A percentile compares a stretch with the other conserved stretches of the same genome.
Conservation (phyloP, 2,329 filamentous ascomycete species). For the Fusarium fujikuroi region DNA sequence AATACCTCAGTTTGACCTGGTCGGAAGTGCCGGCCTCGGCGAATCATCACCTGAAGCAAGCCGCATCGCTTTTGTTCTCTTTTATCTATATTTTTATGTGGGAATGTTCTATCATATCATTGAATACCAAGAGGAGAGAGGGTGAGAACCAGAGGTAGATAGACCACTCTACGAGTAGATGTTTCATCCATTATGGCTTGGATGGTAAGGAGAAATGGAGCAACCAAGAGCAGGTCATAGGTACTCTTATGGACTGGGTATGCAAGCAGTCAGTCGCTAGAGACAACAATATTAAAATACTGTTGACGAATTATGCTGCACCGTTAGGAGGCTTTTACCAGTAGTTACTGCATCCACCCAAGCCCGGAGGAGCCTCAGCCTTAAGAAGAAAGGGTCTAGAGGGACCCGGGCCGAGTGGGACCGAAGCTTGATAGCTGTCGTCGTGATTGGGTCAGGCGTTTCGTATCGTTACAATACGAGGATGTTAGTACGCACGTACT, state of each 20-base stretch:
- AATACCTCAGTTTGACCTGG: constrained; percentile 19
- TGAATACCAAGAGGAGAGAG: constrained; percentile 17
- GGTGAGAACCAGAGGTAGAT: constrained; percentile 18
- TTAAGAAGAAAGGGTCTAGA: constrained; percentile 5
- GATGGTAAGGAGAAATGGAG: constrained; percentile 9
- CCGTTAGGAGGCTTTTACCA: background rate
- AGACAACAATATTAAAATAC: constrained; percentile 12
- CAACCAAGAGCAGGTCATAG: background rate
- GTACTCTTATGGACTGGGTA: background rate
- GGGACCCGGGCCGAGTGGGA: constrained; percentile 24
- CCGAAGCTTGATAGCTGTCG: constrained; percentile 5
- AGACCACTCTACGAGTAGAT: constrained; percentile 15
- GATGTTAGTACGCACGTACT: background rate
- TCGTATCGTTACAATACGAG: background rate
- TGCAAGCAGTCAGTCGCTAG: constrained; percentile 3
- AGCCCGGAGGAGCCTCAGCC: background rate
- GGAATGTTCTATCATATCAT: constrained; percentile 1
- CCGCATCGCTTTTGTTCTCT: background rate
- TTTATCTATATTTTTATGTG: background rate
- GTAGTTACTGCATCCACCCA: background rate
- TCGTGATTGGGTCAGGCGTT: background rate
- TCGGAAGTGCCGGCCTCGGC: constrained; percentile 10
- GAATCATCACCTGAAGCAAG: constrained; percentile 12
- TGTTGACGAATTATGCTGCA: background rate
- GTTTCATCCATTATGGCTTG: constrained; percentile 3